A percentile compares a stretch with the other conserved stretches of the same genome.
phyloP scores from a whole-genome alignment of 2,329 filamentous ascomycete species.

The Grosmannia serpens region DNA sequence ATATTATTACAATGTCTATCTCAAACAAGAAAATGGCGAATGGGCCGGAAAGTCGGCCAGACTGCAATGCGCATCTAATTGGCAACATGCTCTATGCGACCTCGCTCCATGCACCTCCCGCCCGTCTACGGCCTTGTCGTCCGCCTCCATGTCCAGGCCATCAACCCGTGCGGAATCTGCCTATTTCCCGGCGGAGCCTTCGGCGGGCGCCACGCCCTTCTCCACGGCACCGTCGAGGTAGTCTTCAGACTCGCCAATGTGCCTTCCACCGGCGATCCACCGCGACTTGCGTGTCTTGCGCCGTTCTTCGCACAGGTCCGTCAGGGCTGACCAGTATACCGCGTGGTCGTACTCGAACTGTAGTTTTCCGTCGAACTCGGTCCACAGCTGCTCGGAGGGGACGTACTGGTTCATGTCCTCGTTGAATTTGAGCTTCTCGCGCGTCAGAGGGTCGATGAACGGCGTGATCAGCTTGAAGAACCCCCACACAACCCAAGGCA shows the following conservation, averaged over 20 bases:
- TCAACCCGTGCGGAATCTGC: background rate
- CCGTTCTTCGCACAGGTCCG: slow-evolving; percentile 55
- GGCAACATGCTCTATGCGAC: background rate
- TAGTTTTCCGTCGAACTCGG: slow-evolving; percentile 61
- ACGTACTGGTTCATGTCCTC: slow-evolving; percentile 78
- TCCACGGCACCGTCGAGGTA: slow-evolving; percentile 60
- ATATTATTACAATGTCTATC: background rate
- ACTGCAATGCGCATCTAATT: background rate
- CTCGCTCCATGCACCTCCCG: background rate
- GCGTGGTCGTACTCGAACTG: slow-evolving; percentile 87
- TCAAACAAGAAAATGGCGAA: background rate
- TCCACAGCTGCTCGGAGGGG: slow-evolving; percentile 71
- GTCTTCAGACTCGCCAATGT: slow-evolving; percentile 75
- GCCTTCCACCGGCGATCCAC: slow-evolving; percentile 71
- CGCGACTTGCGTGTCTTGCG: slow-evolving; percentile 51
- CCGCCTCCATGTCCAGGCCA: background rate
- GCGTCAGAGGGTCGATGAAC: slow-evolving; percentile 91
- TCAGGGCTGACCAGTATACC: slow-evolving; percentile 79
- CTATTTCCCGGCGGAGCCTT: slow-evolving; percentile 3
- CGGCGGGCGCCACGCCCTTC: slow-evolving; percentile 9
- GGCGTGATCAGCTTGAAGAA: slow-evolving; percentile 96
- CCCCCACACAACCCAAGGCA: slow-evolving; percentile 80
- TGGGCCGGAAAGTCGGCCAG: background rate
- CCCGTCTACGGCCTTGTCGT: background rate
- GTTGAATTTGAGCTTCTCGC: slow-evolving; percentile 95